Percentiles rank a stretch among this genome's conserved stretches.
These are phyloP conservation scores for Craspedostauros australis DNA, from an alignment of 108 stramenopile genomes.

Conservation along the genomic window DNA sequence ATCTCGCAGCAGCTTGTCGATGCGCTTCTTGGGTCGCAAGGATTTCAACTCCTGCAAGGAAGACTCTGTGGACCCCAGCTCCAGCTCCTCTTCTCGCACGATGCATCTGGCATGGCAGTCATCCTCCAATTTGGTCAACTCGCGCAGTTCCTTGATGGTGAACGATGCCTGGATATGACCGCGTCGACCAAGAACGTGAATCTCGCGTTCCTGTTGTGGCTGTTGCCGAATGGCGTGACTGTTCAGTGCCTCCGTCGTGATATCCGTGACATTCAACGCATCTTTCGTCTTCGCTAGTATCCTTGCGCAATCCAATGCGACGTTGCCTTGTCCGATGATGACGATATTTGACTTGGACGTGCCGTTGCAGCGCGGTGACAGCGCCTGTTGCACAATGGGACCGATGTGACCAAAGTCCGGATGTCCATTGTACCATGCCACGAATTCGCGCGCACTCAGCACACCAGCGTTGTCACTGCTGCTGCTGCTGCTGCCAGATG, in stretches of 20 bases:
- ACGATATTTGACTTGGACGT: slow-evolving; percentile 49
- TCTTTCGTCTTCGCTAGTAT: slow-evolving; percentile 79
- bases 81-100: slow-evolving; percentile 75
- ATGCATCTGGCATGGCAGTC: slow-evolving; percentile 45
- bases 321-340: slow-evolving; percentile 96
- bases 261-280: slow-evolving; percentile 79
- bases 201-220: neutral
- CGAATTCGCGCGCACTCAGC: slow-evolving; percentile 86
- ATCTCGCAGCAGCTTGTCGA: slow-evolving; percentile 57
- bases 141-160: slow-evolving; percentile 97
- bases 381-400: slow-evolving; percentile 23
- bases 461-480: too few relatives aligned
- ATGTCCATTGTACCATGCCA: slow-evolving; percentile 96
- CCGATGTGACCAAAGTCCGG: slow-evolving; percentile 54
- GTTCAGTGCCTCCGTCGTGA: slow-evolving; percentile 62
- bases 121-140: slow-evolving; percentile 77
- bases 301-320: slow-evolving; percentile 93
- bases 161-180: slow-evolving; percentile 97
- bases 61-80: slow-evolving; percentile 67
- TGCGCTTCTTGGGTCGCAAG: slow-evolving; percentile 56
- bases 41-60: slow-evolving; percentile 59
- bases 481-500: too few relatives aligned
- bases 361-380: slow-evolving; percentile 14
- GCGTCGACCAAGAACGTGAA: slow-evolving; percentile 89
- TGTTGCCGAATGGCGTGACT: neutral